Percentiles rank a stretch among this genome's conserved stretches.
These are phyloP conservation scores for Daedaleopsis nitida DNA, from an alignment of 768 basidiomycete species.

Conservation along the genomic window DNA sequence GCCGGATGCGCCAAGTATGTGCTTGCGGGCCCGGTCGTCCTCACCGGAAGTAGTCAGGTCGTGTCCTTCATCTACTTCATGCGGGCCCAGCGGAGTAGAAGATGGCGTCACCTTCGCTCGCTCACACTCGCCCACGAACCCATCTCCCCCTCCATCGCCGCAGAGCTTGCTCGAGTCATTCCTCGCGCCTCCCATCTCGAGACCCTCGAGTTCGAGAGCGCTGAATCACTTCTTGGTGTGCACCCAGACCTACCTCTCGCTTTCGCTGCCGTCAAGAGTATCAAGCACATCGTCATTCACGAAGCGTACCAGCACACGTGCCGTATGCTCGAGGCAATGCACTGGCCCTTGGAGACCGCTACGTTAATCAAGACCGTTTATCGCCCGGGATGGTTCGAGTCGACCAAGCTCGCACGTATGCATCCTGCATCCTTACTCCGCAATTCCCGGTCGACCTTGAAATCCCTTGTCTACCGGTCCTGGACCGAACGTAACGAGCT, in stretches of 20 bases:
- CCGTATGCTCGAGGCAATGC: constrained; percentile 4
- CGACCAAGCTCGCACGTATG: background rate
- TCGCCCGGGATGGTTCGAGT: background rate
- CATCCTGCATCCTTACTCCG: background rate
- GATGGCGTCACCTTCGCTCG: constrained; percentile 1
- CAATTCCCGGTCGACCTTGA: background rate
- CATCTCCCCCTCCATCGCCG: background rate
- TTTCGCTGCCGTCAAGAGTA: background rate
- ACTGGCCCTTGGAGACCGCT: background rate
- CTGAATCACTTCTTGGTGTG: background rate
- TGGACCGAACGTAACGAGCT: background rate
- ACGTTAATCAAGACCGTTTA: background rate
- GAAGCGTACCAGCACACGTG: constrained; percentile 1
- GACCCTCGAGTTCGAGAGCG: background rate
- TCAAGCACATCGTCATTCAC: background rate
- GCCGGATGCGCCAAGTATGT: constrained; percentile 1
- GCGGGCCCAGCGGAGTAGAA: background rate
- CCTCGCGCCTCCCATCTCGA: background rate
- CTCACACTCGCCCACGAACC: background rate
- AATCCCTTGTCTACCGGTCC: background rate
- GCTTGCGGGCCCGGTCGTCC: background rate
- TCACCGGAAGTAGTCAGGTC: background rate
- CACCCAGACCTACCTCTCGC: background rate
- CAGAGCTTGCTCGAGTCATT: background rate
- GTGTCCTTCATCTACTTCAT: constrained; percentile 1